These are phyloP conservation scores for Yarrowia osloensis DNA, from an alignment of 805 yeast genomes.

Conservation along the genomic window DNA sequence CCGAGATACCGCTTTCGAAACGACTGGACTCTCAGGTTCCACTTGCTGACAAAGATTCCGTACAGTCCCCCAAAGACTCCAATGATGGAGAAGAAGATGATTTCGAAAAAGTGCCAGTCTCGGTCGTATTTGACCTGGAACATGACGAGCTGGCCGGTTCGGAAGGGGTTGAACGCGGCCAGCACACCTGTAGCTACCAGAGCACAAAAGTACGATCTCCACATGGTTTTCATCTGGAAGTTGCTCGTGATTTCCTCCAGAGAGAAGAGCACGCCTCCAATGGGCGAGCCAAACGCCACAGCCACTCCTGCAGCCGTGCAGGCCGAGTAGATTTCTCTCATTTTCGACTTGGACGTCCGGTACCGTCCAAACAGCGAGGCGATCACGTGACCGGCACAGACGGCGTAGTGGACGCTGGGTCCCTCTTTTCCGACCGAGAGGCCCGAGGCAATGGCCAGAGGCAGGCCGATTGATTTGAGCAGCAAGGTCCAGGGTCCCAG, in stretches of 20 bases:
- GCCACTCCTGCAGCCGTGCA: slow-evolving; percentile 98
- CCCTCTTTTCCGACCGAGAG: slow-evolving; percentile 96
- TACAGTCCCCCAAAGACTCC: slow-evolving; percentile 92
- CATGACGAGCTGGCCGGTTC: slow-evolving; percentile 91
- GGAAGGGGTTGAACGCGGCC: slow-evolving; percentile 81
- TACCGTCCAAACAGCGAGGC: slow-evolving; percentile 54
- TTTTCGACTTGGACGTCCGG: slow-evolving; percentile 42
- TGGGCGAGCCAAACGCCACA: slow-evolving; percentile 95
- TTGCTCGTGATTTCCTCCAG: slow-evolving; percentile 84
- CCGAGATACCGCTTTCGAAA: slow-evolving; percentile 72
- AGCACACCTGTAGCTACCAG: slow-evolving; percentile 81
- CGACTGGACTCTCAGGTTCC: slow-evolving; percentile 72
- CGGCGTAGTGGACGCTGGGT: slow-evolving; percentile 97
- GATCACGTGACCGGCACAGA: slow-evolving; percentile 86
- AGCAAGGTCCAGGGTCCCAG: slow-evolving; percentile 69
- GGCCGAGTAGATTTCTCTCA: slow-evolving; percentile 71
- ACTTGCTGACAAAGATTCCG: slow-evolving; percentile 74
- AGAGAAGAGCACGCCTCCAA: slow-evolving; percentile 94
- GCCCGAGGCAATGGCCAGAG: slow-evolving; percentile 91
- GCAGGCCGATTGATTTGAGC: slow-evolving; percentile 78
- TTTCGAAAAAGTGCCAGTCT: slow-evolving; percentile 83
- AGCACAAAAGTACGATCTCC: slow-evolving; percentile 91
- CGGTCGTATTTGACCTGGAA: slow-evolving; percentile 88
- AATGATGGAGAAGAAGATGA: slow-evolving; percentile 69
- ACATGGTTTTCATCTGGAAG: slow-evolving; percentile 74